These are phyloP conservation scores for Harringtonia aguacate DNA, from an alignment of 2,329 filamentous ascomycete species.

Conservation along the genomic window DNA sequence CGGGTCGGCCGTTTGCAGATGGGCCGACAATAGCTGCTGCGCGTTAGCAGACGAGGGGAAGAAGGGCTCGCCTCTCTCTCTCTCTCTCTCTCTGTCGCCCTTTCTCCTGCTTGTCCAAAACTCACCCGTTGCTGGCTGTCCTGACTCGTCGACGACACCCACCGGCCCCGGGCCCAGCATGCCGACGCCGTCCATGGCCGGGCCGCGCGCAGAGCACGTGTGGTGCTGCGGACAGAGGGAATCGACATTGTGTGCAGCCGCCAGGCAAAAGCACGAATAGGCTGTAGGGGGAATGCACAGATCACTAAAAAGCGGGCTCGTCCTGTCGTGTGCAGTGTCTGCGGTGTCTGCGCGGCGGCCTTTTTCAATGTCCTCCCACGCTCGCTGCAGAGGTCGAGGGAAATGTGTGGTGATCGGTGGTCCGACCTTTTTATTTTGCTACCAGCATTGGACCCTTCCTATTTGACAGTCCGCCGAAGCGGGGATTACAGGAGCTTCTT, in stretches of 20 bases:
- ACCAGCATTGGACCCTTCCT: background rate
- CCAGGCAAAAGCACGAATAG: background rate
- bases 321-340: no score
- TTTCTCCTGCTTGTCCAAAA: no score
- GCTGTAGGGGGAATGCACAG: background rate
- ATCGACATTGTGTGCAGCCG: conserved; percentile 32
- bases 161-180: conserved; percentile 20
- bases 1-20: conserved; percentile 77
- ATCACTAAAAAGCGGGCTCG: background rate
- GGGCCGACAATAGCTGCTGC: conserved; percentile 62
- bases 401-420: background rate
- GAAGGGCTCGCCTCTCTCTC: background rate
- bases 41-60: background rate
- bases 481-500: background rate
- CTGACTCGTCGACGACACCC: conserved; percentile 33
- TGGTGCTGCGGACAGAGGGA: conserved; percentile 34
- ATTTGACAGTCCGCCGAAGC: background rate
- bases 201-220: conserved; percentile 31
- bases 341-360: no score
- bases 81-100: background rate
- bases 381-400: background rate
- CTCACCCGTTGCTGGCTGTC: conserved; percentile 51
- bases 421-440: background rate
- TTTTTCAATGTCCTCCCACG: no score
- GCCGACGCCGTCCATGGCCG: conserved; percentile 22